Conservation (phyloP, 306 rosid species). For the Luffa acutangula region DNA sequence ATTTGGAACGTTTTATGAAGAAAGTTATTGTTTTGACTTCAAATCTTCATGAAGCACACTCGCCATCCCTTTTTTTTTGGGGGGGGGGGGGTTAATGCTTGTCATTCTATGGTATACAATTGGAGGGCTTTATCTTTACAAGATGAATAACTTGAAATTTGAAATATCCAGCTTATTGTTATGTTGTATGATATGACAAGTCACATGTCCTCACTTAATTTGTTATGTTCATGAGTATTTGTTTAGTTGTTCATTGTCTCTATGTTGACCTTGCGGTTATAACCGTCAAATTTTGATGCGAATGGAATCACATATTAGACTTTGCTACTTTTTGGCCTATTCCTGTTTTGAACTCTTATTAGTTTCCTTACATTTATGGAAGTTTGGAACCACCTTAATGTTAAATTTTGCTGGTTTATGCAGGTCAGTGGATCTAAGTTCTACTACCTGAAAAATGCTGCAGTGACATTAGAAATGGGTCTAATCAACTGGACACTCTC, state of each 20-base stretch:
- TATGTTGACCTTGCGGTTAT: neutral
- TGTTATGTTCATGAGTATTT: neutral
- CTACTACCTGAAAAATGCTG: constrained; percentile 88
- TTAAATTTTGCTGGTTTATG: constrained; percentile 15
- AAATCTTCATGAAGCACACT: neutral
- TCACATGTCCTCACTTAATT: neutral
- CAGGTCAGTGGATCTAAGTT: constrained; percentile 98
- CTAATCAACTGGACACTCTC: constrained; percentile 85
- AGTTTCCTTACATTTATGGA: neutral
- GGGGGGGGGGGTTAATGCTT: neutral
- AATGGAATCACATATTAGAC: neutral
- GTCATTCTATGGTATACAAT: neutral
- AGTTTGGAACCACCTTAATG: constrained; percentile 3
- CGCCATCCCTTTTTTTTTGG: neutral
- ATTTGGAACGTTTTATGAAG: neutral
- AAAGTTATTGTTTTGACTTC: neutral
- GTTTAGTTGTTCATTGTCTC: neutral
- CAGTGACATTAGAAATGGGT: constrained; percentile 81
- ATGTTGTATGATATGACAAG: neutral
- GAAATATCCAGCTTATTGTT: neutral
- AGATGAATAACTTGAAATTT: neutral
- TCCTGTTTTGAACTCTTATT: neutral
- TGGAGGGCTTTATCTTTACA: neutral
- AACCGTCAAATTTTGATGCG: neutral
- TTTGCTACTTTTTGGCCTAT: neutral